Conservation (phyloP, 441 rosid species). For the Erodium texanum region DNA sequence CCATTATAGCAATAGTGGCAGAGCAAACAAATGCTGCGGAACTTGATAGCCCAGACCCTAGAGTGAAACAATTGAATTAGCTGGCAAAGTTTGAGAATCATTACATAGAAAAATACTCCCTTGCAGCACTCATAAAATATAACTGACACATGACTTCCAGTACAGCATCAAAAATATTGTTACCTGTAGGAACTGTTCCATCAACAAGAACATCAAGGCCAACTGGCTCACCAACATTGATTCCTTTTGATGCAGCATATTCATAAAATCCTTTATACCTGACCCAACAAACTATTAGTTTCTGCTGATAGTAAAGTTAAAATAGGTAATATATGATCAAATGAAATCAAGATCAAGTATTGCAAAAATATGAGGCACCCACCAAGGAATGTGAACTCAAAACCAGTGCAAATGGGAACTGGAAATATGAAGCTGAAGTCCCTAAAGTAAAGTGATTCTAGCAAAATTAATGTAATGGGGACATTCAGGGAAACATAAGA, state of each 20-base stretch:
- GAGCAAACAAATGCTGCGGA: constrained; percentile 98
- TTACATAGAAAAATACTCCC: too few species aligned
- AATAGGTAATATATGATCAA: too few species aligned
- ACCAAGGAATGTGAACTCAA: too few species aligned
- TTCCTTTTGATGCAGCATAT: constrained; percentile 58
- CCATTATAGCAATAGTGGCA: constrained; percentile 83
- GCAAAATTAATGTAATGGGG: too few species aligned
- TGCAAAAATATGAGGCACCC: neutral
- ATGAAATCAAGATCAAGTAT: neutral
- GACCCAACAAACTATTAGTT: constrained; percentile 10
- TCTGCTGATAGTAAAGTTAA: neutral
- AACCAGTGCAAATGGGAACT: too few species aligned
- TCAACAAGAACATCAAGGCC: constrained; percentile 83
- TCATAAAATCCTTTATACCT: constrained; percentile 87
- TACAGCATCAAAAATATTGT: constrained; percentile 14
- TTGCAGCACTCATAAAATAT: neutral
- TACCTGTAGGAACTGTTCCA: constrained; percentile 91
- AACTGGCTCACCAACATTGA: constrained; percentile 53
- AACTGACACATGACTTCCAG: neutral
- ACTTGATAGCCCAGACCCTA: constrained; percentile 97
- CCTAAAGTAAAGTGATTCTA: too few species aligned
- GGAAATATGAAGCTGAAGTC: too few species aligned
- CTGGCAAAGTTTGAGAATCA: too few species aligned
- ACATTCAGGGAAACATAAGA: too few species aligned
- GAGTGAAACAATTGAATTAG: neutral